These are phyloP conservation scores for Neonectria punicea DNA, from an alignment of 2,329 filamentous ascomycete genomes.

Conservation along the genomic window DNA sequence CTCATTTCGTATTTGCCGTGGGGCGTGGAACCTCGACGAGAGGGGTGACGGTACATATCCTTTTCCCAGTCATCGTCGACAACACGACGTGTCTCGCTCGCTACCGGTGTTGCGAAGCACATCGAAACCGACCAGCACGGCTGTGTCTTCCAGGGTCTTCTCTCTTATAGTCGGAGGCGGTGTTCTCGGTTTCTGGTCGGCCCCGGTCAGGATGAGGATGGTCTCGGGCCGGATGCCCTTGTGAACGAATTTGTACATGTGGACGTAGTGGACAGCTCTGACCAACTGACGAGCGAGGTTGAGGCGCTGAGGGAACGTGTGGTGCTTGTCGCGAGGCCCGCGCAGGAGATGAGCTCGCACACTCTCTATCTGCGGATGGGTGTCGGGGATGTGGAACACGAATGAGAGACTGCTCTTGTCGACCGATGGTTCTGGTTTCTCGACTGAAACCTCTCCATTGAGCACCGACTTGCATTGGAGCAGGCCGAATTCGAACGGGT, in stretches of 20 bases:
- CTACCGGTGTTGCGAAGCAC: conserved; percentile 32
- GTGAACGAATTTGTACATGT: conserved; percentile 56
- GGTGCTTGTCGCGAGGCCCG: neutral
- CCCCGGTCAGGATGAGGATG: conserved; percentile 46
- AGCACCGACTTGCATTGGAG: conserved; percentile 15
- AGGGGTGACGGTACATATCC: conserved; percentile 63
- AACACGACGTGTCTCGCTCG: conserved; percentile 9
- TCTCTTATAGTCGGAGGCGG: neutral
- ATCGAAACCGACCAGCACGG: conserved; percentile 28
- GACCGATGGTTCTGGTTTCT: neutral
- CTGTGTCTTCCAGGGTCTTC: neutral
- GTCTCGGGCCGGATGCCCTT: conserved; percentile 58
- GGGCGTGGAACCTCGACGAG: conserved; percentile 54
- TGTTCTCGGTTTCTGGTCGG: neutral
- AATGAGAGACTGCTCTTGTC: neutral
- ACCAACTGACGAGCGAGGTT: conserved; percentile 39
- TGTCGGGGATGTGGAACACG: neutral
- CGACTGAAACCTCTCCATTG: neutral
- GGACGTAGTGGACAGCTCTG: conserved; percentile 44
- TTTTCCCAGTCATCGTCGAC: conserved; percentile 50
- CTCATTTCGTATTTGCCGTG: conserved; percentile 58
- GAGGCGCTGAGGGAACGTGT: conserved; percentile 13
- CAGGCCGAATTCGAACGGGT: conserved; percentile 14
- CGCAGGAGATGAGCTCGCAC: neutral
- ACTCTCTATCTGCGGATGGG: neutral